Evolutionary conservation across 352 stramenopile genomes (phyloP).

Genomic region (Blastocystis hominis): DNA sequence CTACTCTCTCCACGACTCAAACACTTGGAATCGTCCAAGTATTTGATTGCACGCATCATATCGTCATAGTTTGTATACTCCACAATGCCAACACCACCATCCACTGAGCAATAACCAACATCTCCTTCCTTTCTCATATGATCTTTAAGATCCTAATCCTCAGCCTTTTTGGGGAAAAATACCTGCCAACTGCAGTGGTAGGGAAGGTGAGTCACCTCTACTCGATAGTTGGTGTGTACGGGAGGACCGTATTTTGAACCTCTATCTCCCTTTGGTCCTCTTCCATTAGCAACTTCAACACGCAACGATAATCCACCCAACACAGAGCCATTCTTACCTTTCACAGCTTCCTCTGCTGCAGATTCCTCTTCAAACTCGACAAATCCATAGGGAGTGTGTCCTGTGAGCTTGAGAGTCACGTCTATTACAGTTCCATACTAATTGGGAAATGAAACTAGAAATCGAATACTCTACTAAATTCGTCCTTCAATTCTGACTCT

Average conservation of each 20-base stretch:
- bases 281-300: slow-evolving; percentile 35
- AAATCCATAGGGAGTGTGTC: slow-evolving; percentile 9
- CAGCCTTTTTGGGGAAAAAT: background rate
- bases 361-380: background rate
- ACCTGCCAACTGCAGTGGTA: slow-evolving; percentile 56
- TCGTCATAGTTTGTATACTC: slow-evolving; percentile 40
- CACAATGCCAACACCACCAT: slow-evolving; percentile 9
- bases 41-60: slow-evolving; percentile 42
- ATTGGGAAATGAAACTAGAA: background rate
- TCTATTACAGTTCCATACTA: slow-evolving; percentile 18
- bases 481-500: slow-evolving; percentile 13
- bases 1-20: background rate
- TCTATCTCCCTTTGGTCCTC: background rate
- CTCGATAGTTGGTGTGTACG: background rate
- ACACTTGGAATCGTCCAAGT: slow-evolving; percentile 27
- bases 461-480: background rate
- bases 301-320: background rate
- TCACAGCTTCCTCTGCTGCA: slow-evolving; percentile 25
- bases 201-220: slow-evolving; percentile 21
- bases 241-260: slow-evolving; percentile 19
- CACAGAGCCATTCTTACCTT: background rate
- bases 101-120: background rate
- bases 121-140: slow-evolving; percentile 50
- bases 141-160: slow-evolving; percentile 39
- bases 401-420: background rate